Conservation (phyloP, 257 asterid genomes). For the Solanum chilense region DNA sequence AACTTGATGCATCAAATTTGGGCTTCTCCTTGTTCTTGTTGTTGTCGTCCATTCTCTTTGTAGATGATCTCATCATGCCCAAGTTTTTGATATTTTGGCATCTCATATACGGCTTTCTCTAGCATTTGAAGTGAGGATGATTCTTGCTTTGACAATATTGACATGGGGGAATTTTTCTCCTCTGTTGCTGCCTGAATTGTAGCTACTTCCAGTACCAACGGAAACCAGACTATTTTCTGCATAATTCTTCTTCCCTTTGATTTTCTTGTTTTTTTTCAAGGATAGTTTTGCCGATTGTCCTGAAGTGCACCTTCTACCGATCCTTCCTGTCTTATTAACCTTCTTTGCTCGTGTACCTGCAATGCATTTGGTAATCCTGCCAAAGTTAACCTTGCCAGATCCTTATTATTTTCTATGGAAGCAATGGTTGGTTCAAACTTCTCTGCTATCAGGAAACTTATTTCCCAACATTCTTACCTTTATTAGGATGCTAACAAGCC, state of each 20-base stretch:
- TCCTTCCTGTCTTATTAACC: not conserved
- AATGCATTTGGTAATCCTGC: too few relatives aligned
- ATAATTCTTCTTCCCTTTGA: not conserved
- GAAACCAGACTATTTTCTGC: not conserved
- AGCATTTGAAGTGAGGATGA: not conserved
- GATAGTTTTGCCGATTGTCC: not conserved
- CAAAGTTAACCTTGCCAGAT: too few relatives aligned
- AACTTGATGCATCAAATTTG: not conserved
- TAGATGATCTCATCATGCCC: not conserved
- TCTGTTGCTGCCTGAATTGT: too few relatives aligned
- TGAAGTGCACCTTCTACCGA: not conserved
- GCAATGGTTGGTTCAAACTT: too few relatives aligned
- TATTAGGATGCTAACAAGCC: too few relatives aligned
- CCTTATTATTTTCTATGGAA: too few relatives aligned
- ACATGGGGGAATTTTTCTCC: not conserved
- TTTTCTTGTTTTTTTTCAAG: not conserved
- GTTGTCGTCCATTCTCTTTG: not conserved
- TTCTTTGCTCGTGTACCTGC: not conserved
- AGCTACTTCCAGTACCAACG: too few relatives aligned
- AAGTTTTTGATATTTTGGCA: not conserved
- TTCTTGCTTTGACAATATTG: not conserved
- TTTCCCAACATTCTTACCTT: too few relatives aligned
- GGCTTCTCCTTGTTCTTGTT: not conserved
- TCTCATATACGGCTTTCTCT: not conserved
- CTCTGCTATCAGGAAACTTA: too few relatives aligned